These are phyloP conservation scores for Plenodomus tracheiphilus DNA, from an alignment of 2,329 filamentous ascomycete genomes.

Conservation along the genomic window DNA sequence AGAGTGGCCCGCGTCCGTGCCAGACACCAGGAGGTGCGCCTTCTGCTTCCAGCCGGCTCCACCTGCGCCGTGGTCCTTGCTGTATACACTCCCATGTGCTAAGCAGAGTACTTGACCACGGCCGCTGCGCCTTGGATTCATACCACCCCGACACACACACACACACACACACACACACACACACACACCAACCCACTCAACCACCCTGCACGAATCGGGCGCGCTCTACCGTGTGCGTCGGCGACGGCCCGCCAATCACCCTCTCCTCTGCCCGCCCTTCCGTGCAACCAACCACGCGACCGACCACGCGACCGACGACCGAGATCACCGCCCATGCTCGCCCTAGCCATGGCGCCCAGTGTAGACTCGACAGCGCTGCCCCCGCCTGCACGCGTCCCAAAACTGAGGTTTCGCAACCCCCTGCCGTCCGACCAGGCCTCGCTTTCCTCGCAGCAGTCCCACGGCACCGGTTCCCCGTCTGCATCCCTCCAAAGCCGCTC, in stretches of 20 bases:
- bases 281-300: conserved; percentile 26
- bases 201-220: conserved; percentile 20
- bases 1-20: conserved; percentile 2
- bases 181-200: no score
- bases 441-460: conserved; percentile 11
- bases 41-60: conserved; percentile 8
- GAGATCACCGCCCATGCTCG: conserved; percentile 30
- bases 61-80: background rate
- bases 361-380: conserved; percentile 31
- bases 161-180: no score
- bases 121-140: no score
- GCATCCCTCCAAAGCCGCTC: conserved; percentile 8
- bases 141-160: no score
- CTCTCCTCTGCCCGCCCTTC: conserved; percentile 11
- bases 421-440: conserved; percentile 28
- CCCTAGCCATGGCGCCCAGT: conserved; percentile 32
- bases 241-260: conserved; percentile 25
- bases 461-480: conserved; percentile 6
- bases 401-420: conserved; percentile 40
- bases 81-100: no score
- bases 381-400: conserved; percentile 37
- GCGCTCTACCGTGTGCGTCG: no score
- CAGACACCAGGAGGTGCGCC: conserved; percentile 7
- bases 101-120: background rate
- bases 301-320: conserved; percentile 22